Evolutionary conservation across 2,329 filamentous ascomycete species (phyloP).

Genomic region (Colletotrichum cuscutae): DNA sequence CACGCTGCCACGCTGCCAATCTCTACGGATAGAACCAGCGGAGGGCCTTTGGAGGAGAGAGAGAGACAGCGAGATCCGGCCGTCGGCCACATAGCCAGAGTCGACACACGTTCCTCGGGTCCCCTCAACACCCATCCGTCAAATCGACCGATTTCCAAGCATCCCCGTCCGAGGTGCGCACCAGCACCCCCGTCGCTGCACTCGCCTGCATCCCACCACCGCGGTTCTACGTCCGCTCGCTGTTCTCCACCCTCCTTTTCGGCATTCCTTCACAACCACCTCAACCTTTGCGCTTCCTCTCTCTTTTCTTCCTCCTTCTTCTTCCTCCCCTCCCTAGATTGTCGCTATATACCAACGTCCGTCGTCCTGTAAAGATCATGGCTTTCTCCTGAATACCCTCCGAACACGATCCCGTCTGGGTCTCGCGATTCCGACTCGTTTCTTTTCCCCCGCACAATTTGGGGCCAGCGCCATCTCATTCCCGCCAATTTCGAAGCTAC

Average conservation of each 20-base stretch:
- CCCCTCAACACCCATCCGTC: slow-evolving; percentile 27
- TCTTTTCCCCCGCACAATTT: slow-evolving; percentile 30
- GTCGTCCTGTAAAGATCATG: slow-evolving; percentile 21
- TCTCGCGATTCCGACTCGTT: slow-evolving; percentile 32
- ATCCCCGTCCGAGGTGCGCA: slow-evolving; percentile 28
- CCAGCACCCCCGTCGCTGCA: slow-evolving; percentile 12
- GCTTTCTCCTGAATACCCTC: slow-evolving; percentile 25
- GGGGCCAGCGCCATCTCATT: slow-evolving; percentile 18
- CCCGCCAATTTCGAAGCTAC: slow-evolving; percentile 24
- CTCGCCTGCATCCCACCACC: slow-evolving; percentile 29
- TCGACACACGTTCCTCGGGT: background rate
- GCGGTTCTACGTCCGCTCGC: slow-evolving; percentile 31
- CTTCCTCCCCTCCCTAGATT: slow-evolving; percentile 2
- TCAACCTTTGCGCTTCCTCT: background rate
- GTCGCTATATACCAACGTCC: slow-evolving; percentile 3
- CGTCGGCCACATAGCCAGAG: background rate
- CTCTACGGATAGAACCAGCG: background rate
- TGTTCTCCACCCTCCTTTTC: slow-evolving; percentile 33
- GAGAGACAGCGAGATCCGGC: background rate
- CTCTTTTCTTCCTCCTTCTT: background rate
- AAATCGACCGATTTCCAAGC: slow-evolving; percentile 34
- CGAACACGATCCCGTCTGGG: slow-evolving; percentile 31
- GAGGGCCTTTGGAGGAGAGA: background rate
- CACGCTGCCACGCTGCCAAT: too few relatives aligned
- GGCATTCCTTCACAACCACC: slow-evolving; percentile 27